Evolutionary conservation across 2,329 filamentous ascomycete species (phyloP), one percentile per base, ranked within the genome.

Genomic region (Calycina marina): DNA sequence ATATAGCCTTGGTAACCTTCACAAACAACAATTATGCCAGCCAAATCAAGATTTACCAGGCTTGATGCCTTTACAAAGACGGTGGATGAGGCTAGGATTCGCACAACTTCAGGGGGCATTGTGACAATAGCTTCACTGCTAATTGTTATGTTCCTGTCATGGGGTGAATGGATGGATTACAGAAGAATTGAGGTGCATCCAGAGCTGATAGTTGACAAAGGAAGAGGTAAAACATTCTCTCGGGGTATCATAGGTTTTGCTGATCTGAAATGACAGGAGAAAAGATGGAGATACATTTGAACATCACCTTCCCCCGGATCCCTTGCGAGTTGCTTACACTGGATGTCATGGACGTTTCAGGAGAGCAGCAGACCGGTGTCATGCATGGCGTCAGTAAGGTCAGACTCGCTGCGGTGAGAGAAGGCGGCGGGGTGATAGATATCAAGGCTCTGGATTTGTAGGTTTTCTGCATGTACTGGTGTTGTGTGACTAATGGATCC

Each of bases 21-120:
- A 4, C 20, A 25, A 5, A 15, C 22, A 22, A 24, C 34, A 37
- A 46, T 28, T 2, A 96, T 96, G 90, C 67, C 86, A 44, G 62
- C 77, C 52, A 93, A 93, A 65, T 93, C 84, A 47, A 77, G 90
- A 57, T 94, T 98, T 56, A 93, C 82, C 38, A 78, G 79, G 71
- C 82, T 98, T 43, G 90, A 98, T 60, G 90, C 90, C 67, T 98
- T 98, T 57, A 93, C 88, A 31, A 98, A 98, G 62, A 98, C 90
- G 9, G 90, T 98, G 47, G 90, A 98, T 57, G 90, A 98, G 73
- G 90, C 92, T 45, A 75, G 90, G 49, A 75, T 98, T 54, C 80
- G 92, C 50, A 98, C 90, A 18, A 94, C 86, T 5, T 93, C 85
- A 3, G 90, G 90, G 44, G 90, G 90, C 45, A 73, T 98, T 47